These are phyloP conservation scores for Dactylis glomerata DNA, from an alignment of 176 grass and related monocot genomes.

Conservation along the genomic window DNA sequence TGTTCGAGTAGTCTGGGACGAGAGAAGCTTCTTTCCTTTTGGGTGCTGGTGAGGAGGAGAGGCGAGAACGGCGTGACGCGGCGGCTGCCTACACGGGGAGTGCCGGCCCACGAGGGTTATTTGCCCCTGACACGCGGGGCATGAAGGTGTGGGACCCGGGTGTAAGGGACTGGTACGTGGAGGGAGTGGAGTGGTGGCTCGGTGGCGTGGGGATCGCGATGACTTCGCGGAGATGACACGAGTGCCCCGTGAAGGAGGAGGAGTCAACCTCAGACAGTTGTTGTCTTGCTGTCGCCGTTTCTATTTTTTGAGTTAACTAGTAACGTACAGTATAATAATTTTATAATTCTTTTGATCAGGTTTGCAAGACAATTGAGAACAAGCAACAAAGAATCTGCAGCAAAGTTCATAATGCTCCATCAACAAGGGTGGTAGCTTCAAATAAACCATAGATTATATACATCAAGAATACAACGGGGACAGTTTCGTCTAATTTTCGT, in stretches of 20 bases:
- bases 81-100: not conserved
- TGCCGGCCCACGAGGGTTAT: not conserved
- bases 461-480: no score
- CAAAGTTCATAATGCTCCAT: no score
- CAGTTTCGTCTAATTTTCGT: no score
- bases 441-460: no score
- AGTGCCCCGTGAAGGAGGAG: not conserved
- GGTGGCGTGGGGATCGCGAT: not conserved
- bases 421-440: no score
- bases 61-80: not conserved
- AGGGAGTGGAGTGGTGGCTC: not conserved
- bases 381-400: no score
- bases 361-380: no score
- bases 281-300: not conserved
- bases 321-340: no score
- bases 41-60: not conserved
- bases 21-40: constrained; percentile 15
- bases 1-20: not conserved
- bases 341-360: no score
- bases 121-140: not conserved
- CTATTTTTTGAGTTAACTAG: not conserved
- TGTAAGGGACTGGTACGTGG: not conserved
- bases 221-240: not conserved
- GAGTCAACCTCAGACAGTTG: not conserved
- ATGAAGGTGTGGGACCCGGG: accelerated